A percentile compares a stretch with the other conserved stretches of the same genome.
Conservation (phyloP, 1,284 basidiomycete species). For the Cystobasidium sp. region DNA sequence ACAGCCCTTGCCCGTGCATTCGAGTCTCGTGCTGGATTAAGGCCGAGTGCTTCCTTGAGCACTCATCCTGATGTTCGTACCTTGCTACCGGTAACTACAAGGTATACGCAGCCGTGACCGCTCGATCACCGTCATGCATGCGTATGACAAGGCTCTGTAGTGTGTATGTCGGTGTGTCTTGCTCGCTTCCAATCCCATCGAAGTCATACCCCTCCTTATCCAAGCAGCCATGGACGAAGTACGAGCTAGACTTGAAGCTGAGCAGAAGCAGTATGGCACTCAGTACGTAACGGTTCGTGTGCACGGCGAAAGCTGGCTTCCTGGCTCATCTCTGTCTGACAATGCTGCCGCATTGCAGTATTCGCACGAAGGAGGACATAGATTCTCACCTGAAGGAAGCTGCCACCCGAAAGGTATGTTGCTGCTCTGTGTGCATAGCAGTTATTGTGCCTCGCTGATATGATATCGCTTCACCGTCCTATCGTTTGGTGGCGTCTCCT, state of each 20-base stretch:
- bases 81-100: too few relatives aligned
- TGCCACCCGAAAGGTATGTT: slow-evolving; percentile 39
- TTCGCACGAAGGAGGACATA: slow-evolving; percentile 29
- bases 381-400: slow-evolving; percentile 28
- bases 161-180: too few relatives aligned
- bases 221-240: slow-evolving; percentile 13
- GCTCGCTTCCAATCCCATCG: neutral
- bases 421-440: neutral
- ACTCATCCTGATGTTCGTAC: too few relatives aligned
- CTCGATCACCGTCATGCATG: too few relatives aligned
- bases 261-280: slow-evolving; percentile 20
- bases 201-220: neutral
- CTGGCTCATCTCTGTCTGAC: slow-evolving; percentile 12
- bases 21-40: too few relatives aligned
- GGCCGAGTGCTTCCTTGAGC: too few relatives aligned
- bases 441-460: neutral
- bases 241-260: slow-evolving; percentile 16
- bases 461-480: neutral
- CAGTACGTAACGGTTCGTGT: slow-evolving; percentile 14
- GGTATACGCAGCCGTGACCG: too few relatives aligned
- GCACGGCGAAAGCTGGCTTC: neutral
- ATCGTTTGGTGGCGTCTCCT: too few relatives aligned
- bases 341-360: slow-evolving; percentile 6
- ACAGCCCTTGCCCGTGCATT: too few relatives aligned
- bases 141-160: too few relatives aligned